Conservation (phyloP, 371 early-diverging fungal genomes). For the Rhizopus microsporus region DNA sequence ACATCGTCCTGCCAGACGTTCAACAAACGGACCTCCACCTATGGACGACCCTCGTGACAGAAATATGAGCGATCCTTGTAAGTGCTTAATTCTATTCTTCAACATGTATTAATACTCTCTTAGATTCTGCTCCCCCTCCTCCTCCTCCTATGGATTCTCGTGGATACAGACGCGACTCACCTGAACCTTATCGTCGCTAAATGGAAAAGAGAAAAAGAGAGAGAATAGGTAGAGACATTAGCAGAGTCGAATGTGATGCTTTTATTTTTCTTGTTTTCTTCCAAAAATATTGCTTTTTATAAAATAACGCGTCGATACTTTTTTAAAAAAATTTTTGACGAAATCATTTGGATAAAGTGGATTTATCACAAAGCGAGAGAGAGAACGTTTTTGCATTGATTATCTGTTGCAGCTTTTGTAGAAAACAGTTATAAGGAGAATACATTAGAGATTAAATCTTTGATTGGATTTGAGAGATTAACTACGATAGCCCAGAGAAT, state of each 20-base stretch:
- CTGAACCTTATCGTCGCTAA: conserved; percentile 47
- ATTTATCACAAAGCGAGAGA: not conserved
- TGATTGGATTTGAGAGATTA: not conserved
- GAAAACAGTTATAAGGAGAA: not conserved
- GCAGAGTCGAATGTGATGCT: not conserved
- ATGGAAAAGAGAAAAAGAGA: conserved; percentile 3
- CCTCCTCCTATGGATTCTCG: conserved; percentile 39
- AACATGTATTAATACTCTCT: not conserved
- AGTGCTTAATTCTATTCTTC: conserved; percentile 8
- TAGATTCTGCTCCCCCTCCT: conserved; percentile 29
- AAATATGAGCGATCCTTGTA: conserved; percentile 31
- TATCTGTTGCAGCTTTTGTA: not conserved
- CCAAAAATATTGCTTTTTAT: conserved; percentile 2
- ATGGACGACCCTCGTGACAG: conserved; percentile 33
- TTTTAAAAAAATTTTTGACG: conserved; percentile 7
- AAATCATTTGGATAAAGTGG: conserved; percentile 3
- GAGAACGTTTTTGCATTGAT: conserved; percentile 1
- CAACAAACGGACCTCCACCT: conserved; percentile 22
- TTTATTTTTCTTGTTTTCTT: conserved; percentile 4
- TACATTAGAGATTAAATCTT: too few relatives aligned
- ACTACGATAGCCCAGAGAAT: too few relatives aligned
- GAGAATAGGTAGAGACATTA: not conserved
- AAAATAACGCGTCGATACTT: conserved; percentile 4
- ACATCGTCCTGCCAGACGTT: conserved; percentile 29
- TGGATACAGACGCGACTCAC: conserved; percentile 44